Percentiles rank a stretch among this genome's conserved stretches.
These are phyloP conservation scores for Trichaptum fuscoviolaceum DNA, from an alignment of 768 basidiomycete species.

Conservation along the genomic window DNA sequence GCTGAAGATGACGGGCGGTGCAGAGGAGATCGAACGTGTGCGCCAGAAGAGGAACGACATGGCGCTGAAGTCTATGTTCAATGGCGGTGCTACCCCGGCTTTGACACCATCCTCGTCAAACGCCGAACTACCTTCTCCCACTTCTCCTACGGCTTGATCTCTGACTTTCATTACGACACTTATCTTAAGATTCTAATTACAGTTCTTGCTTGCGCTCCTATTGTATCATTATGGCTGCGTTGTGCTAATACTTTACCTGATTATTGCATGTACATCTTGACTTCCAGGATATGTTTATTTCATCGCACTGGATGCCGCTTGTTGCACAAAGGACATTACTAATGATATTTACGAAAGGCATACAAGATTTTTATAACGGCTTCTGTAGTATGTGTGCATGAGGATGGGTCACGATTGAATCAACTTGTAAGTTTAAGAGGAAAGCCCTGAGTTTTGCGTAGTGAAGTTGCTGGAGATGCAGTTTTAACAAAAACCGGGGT, in stretches of 20 bases:
- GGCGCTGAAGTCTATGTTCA: constrained; percentile 89
- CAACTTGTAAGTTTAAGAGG: neutral
- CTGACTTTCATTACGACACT: neutral
- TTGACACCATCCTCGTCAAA: neutral
- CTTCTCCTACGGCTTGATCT: neutral
- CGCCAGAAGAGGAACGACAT: constrained; percentile 79
- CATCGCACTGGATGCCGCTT: neutral
- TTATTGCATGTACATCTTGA: neutral
- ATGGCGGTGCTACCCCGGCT: constrained; percentile 16
- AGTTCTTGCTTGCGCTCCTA: neutral
- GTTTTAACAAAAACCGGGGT: too few species aligned
- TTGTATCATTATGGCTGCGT: neutral
- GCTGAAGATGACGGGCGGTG: constrained; percentile 92
- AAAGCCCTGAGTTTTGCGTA: too few species aligned
- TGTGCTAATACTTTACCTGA: neutral
- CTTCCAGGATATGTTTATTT: neutral
- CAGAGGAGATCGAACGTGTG: constrained; percentile 85
- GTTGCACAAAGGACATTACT: neutral
- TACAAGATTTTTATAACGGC: too few species aligned
- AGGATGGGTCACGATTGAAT: too few species aligned
- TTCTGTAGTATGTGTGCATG: too few species aligned
- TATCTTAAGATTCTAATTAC: neutral
- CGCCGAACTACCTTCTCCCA: neutral
- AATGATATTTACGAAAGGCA: neutral
- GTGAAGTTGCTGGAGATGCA: too few species aligned